phyloP scores from a whole-genome alignment of 2,329 filamentous ascomycete species.

The Cadophora sp. region DNA sequence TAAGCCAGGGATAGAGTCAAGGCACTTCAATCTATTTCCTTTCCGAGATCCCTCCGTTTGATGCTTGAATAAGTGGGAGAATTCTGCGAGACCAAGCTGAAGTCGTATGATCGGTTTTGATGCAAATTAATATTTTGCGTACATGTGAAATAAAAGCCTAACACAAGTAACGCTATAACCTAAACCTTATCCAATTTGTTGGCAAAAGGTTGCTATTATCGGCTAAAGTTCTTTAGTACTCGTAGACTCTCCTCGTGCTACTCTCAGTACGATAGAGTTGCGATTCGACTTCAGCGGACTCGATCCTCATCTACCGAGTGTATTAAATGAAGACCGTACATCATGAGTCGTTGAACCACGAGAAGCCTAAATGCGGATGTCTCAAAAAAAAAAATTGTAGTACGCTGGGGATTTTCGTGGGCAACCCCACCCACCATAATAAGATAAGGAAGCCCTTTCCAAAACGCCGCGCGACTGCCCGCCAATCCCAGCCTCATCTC shows the following conservation, averaged over 20 bases:
- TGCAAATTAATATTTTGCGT: neutral
- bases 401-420: too few relatives aligned
- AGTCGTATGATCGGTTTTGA: neutral
- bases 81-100: neutral
- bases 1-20: too few relatives aligned
- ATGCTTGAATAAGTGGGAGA: neutral
- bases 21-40: neutral
- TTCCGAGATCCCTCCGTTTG: conserved; percentile 4
- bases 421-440: too few relatives aligned
- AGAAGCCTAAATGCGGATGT: too few relatives aligned
- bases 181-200: neutral
- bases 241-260: neutral
- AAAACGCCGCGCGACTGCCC: too few relatives aligned
- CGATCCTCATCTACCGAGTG: neutral
- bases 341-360: conserved; percentile 4
- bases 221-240: neutral
- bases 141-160: neutral
- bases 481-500: too few relatives aligned
- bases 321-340: neutral
- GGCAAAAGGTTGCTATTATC: neutral
- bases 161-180: neutral
- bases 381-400: too few relatives aligned
- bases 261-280: neutral
- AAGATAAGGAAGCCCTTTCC: too few relatives aligned
- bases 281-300: neutral